These are phyloP conservation scores for Cladosporium sp. DNA, from an alignment of 2,329 filamentous ascomycete genomes.

Conservation along the genomic window DNA sequence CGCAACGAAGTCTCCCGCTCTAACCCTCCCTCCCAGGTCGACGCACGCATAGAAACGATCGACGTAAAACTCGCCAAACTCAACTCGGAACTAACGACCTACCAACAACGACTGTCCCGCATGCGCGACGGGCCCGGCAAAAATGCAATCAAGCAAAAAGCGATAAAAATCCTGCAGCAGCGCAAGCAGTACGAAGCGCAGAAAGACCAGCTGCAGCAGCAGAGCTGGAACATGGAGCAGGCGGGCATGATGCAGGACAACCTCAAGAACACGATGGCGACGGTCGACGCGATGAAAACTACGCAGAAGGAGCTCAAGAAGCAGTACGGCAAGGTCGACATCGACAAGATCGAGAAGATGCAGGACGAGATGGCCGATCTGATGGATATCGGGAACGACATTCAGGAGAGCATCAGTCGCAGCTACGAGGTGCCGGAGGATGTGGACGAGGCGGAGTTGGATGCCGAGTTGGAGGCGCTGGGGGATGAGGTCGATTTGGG, in stretches of 20 bases:
- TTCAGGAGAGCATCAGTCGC: constrained; percentile 86
- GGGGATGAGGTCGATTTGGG: constrained; percentile 93
- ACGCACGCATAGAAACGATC: constrained; percentile 76
- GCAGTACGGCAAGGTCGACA: constrained; percentile 95
- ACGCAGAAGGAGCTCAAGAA: constrained; percentile 89
- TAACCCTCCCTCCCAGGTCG: constrained; percentile 52
- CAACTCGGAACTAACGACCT: constrained; percentile 82
- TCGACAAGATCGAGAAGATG: constrained; percentile 95
- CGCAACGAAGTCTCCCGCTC: background rate
- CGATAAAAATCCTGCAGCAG: constrained; percentile 87
- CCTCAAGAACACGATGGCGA: constrained; percentile 96
- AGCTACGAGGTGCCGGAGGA: constrained; percentile 96
- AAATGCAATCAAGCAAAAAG: constrained; percentile 86
- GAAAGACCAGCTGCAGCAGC: constrained; percentile 86
- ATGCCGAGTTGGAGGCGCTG: constrained; percentile 91
- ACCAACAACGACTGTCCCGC: constrained; percentile 81
- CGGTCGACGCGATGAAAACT: constrained; percentile 94
- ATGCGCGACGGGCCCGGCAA: constrained; percentile 97
- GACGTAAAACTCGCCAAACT: constrained; percentile 93
- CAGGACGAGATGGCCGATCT: constrained; percentile 99
- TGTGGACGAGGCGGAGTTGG: constrained; percentile 92
- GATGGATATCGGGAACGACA: constrained; percentile 97
- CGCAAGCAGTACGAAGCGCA: constrained; percentile 93
- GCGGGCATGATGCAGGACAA: constrained; percentile 98
- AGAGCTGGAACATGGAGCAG: constrained; percentile 99